A percentile compares a stretch with the other conserved stretches of the same genome.
phyloP scores from a whole-genome alignment of 2,329 filamentous ascomycete species.

The Colletotrichum caudatum region DNA sequence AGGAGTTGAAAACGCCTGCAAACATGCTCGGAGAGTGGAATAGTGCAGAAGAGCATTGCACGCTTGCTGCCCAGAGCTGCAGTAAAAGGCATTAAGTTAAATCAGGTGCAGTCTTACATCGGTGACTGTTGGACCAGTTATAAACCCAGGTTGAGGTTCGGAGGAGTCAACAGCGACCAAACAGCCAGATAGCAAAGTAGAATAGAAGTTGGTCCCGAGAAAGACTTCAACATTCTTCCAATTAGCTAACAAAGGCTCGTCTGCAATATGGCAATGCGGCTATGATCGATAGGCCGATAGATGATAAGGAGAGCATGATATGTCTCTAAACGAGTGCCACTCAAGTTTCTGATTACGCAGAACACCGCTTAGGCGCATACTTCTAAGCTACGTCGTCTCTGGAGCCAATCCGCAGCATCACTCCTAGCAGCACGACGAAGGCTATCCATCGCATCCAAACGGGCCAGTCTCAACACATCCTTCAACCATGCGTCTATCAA shows the following conservation, averaged over 20 bases:
- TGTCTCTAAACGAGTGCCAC: not conserved
- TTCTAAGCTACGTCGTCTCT: conserved; percentile 22
- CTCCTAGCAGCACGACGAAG: conserved; percentile 24
- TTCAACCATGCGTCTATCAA: conserved; percentile 65
- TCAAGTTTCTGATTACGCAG: conserved; percentile 13
- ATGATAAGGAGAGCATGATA: not conserved
- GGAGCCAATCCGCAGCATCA: conserved; percentile 22
- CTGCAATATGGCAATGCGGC: not conserved
- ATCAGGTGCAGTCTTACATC: not conserved
- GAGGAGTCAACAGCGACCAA: not conserved
- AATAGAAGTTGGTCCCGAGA: not conserved
- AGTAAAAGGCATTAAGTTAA: not conserved
- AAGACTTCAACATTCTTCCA: not conserved
- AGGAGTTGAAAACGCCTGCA: not conserved
- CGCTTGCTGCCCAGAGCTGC: not conserved
- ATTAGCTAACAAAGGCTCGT: not conserved
- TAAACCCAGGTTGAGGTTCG: not conserved
- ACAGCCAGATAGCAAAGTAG: not conserved
- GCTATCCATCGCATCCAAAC: conserved; percentile 36
- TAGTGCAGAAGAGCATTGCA: not conserved
- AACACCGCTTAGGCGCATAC: conserved; percentile 13
- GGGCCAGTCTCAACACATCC: conserved; percentile 31
- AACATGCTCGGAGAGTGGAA: not conserved
- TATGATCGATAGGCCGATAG: not conserved
- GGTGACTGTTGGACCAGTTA: no score